These are phyloP conservation scores for Serendipita sp. DNA, from an alignment of 768 basidiomycete species.

Conservation along the genomic window DNA sequence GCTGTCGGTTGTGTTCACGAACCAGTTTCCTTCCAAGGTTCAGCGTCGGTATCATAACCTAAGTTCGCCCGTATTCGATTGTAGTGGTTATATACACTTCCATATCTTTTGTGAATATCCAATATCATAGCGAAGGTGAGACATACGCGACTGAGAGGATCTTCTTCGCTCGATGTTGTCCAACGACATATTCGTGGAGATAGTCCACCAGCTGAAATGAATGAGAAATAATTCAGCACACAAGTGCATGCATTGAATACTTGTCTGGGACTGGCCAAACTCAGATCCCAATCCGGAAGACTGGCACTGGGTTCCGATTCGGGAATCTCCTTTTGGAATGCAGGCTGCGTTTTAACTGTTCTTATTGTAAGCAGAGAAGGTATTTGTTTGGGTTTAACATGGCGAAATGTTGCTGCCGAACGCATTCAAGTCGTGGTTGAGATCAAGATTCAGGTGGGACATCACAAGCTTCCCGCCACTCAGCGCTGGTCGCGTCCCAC, in stretches of 20 bases:
- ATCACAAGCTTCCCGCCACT: background rate
- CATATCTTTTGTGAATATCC: constrained; percentile 7
- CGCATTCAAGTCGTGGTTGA: background rate
- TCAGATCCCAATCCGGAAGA: background rate
- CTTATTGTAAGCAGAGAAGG: background rate
- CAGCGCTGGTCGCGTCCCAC: background rate
- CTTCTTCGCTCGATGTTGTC: constrained; percentile 87
- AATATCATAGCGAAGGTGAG: constrained; percentile 1
- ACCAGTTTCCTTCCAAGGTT: background rate
- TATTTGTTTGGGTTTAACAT: background rate
- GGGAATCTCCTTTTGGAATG: background rate
- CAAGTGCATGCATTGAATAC: constrained; percentile 16
- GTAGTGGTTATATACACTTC: constrained; percentile 88
- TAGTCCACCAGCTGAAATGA: constrained; percentile 56
- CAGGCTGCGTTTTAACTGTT: background rate
- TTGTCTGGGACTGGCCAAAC: constrained; percentile 45
- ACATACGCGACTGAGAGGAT: constrained; percentile 86
- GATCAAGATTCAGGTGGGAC: background rate
- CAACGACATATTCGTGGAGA: constrained; percentile 78
- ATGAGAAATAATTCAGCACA: constrained; percentile 1
- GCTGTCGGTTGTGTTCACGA: background rate
- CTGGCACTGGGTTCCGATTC: background rate
- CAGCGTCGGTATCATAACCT: background rate
- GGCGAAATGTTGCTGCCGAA: background rate
- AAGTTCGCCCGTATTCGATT: constrained; percentile 69